Percentiles rank a stretch among this genome's conserved stretches.
phyloP scores from a whole-genome alignment of 1,284 basidiomycete species.

The Trichosporon faecale region DNA sequence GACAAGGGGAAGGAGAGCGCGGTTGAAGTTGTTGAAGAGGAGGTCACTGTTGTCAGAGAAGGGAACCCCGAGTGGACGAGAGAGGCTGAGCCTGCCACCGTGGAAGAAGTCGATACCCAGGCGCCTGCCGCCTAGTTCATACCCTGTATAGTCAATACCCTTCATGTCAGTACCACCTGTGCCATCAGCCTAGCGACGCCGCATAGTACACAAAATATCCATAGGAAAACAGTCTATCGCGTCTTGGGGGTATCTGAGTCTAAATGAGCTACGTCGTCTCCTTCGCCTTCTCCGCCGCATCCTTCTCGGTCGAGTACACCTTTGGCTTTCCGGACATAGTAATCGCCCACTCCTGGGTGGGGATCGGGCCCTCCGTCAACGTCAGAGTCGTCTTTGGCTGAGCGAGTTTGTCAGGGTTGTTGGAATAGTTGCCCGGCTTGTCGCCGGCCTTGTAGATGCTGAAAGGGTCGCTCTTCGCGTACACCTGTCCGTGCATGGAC shows the following conservation, averaged over 20 bases:
- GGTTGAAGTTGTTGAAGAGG: background rate
- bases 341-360: constrained; percentile 47
- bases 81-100: no score
- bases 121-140: background rate
- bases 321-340: constrained; percentile 35
- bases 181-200: background rate
- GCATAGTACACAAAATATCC: constrained; percentile 11
- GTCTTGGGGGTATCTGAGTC: background rate
- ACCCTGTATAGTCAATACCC: background rate
- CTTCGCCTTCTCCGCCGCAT: background rate
- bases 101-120: no score
- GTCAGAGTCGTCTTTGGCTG: constrained; percentile 36
- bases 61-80: background rate
- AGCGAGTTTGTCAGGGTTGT: constrained; percentile 7
- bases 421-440: constrained; percentile 34
- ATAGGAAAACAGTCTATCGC: background rate
- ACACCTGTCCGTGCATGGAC: constrained; percentile 44
- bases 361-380: constrained; percentile 34
- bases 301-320: background rate
- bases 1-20: background rate
- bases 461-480: constrained; percentile 46
- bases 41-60: background rate
- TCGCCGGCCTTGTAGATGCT: constrained; percentile 33
- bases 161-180: background rate
- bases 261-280: background rate